Base-by-base conservation (phyloP, 2,329 filamentous ascomycete genomes). In the Herpotrichia juniperi region DNA sequence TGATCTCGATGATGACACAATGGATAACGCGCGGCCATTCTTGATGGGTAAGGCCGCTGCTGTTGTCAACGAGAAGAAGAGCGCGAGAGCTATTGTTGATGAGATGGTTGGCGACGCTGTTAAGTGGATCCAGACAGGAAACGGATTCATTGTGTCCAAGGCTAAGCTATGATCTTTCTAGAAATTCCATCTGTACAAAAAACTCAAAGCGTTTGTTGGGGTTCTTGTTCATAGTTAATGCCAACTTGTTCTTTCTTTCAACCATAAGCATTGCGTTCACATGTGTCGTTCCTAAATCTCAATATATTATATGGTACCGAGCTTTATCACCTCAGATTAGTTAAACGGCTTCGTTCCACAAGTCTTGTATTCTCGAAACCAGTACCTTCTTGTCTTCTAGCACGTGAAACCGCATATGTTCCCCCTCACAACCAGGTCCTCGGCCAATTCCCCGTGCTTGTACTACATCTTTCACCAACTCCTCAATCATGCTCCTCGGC, bases 1-100 rank as follows among this genome's bases (percentile, higher is more conserved):
- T 51, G 79, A 82, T 52, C 63, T 81, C 39, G 84, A 90, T 52
- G 93, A 97, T 54, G 91, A 97, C 34, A 85, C 89, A 28, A 87
- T 99, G 79, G 94, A 97, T 74, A 91, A 94, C 72, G 93, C 91
- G 68, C 84, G 91, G 53, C 93, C 93, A 12, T 96, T 86, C 81
- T 78, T 97, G 64, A 99, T 99, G 94, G 94, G 94, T 75, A 96
- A 97, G 83, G 93, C 90, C 55, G 90, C 94, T 31, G 93, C 94
- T 24, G 91, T 97, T 26, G 90, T 94, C 50, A 94, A 93, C 70
- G 92, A 97, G 79, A 89, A 88, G 82, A 96, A 96, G 86, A 80
- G 83, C 32, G 94, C 94, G 56, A 96, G 93, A 84, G 90, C 76
- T 16, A 93, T 99, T 56, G 88, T 99, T 32, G 94, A 99, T 69